phyloP scores from a whole-genome alignment of 306 rosid species.

The Corylus heterophylla region DNA sequence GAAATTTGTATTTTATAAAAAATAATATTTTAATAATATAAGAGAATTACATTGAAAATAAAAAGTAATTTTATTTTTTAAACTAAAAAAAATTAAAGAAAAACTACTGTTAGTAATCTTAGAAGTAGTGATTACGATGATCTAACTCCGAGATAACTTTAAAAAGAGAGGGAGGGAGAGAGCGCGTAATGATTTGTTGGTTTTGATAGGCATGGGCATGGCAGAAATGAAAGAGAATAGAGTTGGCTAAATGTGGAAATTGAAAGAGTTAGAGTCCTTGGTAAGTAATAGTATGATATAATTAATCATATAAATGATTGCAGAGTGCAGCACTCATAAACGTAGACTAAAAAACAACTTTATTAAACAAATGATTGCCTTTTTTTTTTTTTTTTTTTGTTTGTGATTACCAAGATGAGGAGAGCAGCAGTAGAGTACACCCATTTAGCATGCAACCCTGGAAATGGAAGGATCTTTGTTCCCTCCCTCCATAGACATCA shows the following conservation, averaged over 20 bases:
- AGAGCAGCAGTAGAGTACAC: too few species aligned
- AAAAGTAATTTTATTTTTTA: too few species aligned
- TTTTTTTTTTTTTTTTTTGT: not conserved
- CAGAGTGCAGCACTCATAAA: slow-evolving; percentile 5
- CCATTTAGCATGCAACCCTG: slow-evolving; percentile 46
- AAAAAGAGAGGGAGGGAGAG: not conserved
- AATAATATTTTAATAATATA: too few species aligned
- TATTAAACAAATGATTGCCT: slow-evolving; percentile 31
- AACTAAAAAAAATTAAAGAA: too few species aligned
- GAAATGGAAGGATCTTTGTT: slow-evolving; percentile 56
- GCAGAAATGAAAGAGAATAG: too few species aligned
- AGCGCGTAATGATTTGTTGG: not conserved
- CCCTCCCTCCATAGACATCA: slow-evolving; percentile 50
- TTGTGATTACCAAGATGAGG: slow-evolving; percentile 24
- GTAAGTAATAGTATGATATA: not conserved
- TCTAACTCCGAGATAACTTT: not conserved
- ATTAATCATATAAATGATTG: slow-evolving; percentile 16
- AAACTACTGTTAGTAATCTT: too few species aligned
- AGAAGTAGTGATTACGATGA: too few species aligned
- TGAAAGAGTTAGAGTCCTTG: not conserved
- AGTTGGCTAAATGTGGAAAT: not conserved
- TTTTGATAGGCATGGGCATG: too few species aligned
- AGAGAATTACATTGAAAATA: too few species aligned
- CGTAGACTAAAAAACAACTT: not conserved
- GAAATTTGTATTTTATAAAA: too few species aligned